A percentile compares a stretch with the other conserved stretches of the same genome.
phyloP scores from a whole-genome alignment of 495 filamentous ascomycete genomes.

The Penicillium cosmopolitanum region DNA sequence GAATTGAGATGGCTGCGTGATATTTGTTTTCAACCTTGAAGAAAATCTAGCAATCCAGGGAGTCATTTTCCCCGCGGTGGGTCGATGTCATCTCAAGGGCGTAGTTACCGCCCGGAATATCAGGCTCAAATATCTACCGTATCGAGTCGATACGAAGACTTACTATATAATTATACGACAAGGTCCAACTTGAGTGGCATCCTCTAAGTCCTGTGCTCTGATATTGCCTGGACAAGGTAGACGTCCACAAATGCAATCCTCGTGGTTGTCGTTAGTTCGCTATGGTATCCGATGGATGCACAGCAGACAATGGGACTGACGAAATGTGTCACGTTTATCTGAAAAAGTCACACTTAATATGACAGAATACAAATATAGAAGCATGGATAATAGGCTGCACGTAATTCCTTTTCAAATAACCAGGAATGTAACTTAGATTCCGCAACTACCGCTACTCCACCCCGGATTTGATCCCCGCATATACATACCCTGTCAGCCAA shows the following conservation, averaged over 20 bases:
- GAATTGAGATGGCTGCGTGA: not conserved
- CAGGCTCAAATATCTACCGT: constrained; percentile 5
- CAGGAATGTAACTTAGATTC: not conserved
- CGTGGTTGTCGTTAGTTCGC: no score
- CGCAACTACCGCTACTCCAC: not conserved
- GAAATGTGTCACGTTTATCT: no score
- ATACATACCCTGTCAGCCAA: not conserved
- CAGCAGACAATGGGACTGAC: no score
- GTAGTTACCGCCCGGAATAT: constrained; percentile 12
- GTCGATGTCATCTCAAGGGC: constrained; percentile 16
- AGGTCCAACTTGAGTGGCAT: no score
- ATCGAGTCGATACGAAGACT: no score
- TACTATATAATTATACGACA: not conserved
- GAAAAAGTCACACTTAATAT: no score
- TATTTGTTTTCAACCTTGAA: not conserved
- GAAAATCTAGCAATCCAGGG: not conserved
- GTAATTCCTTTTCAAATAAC: not conserved
- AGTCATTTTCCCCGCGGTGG: constrained; percentile 11
- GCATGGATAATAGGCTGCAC: not conserved
- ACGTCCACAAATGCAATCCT: no score
- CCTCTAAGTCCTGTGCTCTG: not conserved
- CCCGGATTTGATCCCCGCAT: not conserved
- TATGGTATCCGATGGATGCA: no score
- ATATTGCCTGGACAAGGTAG: no score
- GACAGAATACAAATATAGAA: not conserved